phyloP scores from a whole-genome alignment of 768 basidiomycete species.

The Calvatia gigantea region DNA sequence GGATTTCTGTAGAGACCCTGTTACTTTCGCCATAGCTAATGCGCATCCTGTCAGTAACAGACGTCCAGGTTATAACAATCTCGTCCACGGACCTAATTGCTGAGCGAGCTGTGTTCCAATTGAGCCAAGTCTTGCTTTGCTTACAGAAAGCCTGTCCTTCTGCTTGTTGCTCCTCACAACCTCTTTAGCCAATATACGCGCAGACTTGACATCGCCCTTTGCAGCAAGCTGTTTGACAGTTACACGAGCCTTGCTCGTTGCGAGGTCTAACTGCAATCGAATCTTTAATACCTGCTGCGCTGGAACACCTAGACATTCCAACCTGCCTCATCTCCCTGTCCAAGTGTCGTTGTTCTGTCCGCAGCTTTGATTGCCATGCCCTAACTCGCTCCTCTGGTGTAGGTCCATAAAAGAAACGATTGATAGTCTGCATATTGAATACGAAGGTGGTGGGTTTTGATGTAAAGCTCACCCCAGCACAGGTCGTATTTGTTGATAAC shows the following conservation, averaged over 20 bases:
- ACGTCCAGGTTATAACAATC: not conserved
- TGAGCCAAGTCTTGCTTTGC: conserved; percentile 89
- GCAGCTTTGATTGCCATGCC: conserved; percentile 87
- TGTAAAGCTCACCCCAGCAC: not conserved
- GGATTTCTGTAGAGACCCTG: conserved; percentile 95
- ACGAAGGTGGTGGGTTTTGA: not conserved
- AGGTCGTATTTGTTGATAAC: conserved; percentile 9
- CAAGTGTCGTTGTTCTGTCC: conserved; percentile 74
- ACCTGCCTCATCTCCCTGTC: conserved; percentile 98
- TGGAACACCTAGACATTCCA: conserved; percentile 28
- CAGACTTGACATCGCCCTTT: conserved; percentile 91
- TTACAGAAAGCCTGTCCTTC: conserved; percentile 86
- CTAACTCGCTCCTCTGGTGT: conserved; percentile 93
- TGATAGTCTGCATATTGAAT: conserved; percentile 73
- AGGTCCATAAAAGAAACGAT: conserved; percentile 93
- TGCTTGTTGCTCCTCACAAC: conserved; percentile 95
- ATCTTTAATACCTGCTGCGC: conserved; percentile 13
- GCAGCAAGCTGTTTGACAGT: conserved; percentile 86
- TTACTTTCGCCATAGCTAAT: conserved; percentile 92
- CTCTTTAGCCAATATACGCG: conserved; percentile 88
- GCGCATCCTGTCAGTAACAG: not conserved
- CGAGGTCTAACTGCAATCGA: conserved; percentile 68
- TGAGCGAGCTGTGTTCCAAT: conserved; percentile 87
- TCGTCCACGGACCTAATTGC: conserved; percentile 72
- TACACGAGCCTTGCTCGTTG: conserved; percentile 74